Evolutionary conservation across 352 stramenopile genomes (phyloP), one percentile per base, ranked within the genome.

Genomic region (Globisporangium spinosum): DNA sequence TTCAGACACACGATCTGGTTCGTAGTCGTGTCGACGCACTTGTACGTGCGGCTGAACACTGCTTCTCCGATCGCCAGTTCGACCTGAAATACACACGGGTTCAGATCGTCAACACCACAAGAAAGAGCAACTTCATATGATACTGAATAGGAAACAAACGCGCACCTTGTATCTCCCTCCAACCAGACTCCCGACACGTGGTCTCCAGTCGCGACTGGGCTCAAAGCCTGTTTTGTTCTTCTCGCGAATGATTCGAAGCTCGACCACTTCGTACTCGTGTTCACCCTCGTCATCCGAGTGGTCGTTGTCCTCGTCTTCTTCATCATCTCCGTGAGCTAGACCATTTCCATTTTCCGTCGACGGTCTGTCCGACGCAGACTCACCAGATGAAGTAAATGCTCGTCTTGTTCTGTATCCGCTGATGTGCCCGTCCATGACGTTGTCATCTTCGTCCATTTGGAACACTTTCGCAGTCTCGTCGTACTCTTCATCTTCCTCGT

Each of bases 1-100:
- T 99, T 99, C 27, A 99, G 74, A 67, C 96, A 99, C 55, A 99
- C 96, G 58, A 88, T 78, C 63, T 95, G 70, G 59, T 94, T 75
- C 17, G 73, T 87, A 1, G 43, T 75, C 25, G 73, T 79, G 67
- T 95, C 85, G 7, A 79, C 61, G 38, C 84, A 89, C 61, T 93
- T 93, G 77, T 93, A 95, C 25, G 87, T 92, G 35, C 83, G 79
- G 55, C 87, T 95, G 64, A 95, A 95, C 3, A 93, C 87, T 4
- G 87, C 87, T 74, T 95, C 87, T 34, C 87, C 87, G 69, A 94
- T 91, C 53, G 79, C 72, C 57, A 82, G 62, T 64, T 91, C 81
- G 23, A 94, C 75, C 81, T 94, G 69, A 71, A 40, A 59, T 61
- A 51, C 38, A 25, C 29, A 45, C 29, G 27, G 58, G 12, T 27